Percentiles rank a stretch among this genome's conserved stretches.
Evolutionary conservation across 768 basidiomycete genomes (phyloP).

Genomic region (Mycena kentingensis): DNA sequence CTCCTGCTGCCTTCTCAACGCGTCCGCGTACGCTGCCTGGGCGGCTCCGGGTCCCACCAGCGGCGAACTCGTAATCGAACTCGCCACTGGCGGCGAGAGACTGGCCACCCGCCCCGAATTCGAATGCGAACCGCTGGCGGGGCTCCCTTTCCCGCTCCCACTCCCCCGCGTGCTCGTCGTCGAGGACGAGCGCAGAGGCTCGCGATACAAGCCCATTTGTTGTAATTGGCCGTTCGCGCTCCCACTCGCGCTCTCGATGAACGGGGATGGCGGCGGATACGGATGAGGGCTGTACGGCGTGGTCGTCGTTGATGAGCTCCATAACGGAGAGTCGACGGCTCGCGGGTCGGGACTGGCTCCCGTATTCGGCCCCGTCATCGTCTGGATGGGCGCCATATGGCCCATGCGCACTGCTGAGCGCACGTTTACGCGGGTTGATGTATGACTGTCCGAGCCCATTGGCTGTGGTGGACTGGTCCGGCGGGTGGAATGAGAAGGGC

Average conservation of each 20-base stretch:
- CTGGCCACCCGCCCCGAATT: background rate
- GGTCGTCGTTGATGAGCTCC: constrained; percentile 82
- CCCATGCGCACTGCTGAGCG: constrained; percentile 50
- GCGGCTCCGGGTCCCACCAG: constrained; percentile 24
- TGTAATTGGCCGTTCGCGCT: constrained; percentile 42
- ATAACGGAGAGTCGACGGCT: constrained; percentile 81
- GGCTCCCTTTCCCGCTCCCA: constrained; percentile 11
- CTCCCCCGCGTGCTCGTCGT: constrained; percentile 39
- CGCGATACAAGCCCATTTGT: constrained; percentile 48
- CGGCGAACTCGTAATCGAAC: constrained; percentile 1
- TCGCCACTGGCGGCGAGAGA: constrained; percentile 4
- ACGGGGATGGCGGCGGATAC: constrained; percentile 46
- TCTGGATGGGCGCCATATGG: constrained; percentile 31
- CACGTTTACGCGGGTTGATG: constrained; percentile 50
- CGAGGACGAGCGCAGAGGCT: constrained; percentile 52
- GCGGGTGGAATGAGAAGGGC: constrained; percentile 57
- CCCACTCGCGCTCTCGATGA: constrained; percentile 34
- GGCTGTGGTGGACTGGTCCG: constrained; percentile 26
- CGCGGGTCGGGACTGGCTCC: constrained; percentile 72
- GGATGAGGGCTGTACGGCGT: constrained; percentile 38
- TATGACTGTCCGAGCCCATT: no score
- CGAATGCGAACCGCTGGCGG: constrained; percentile 11
- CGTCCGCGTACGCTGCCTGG: constrained; percentile 45
- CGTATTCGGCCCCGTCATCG: constrained; percentile 62
- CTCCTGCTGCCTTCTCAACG: constrained; percentile 47